Evolutionary conservation across 1,284 basidiomycete species (phyloP).

Genomic region (Tetrapyrgos nigripes): DNA sequence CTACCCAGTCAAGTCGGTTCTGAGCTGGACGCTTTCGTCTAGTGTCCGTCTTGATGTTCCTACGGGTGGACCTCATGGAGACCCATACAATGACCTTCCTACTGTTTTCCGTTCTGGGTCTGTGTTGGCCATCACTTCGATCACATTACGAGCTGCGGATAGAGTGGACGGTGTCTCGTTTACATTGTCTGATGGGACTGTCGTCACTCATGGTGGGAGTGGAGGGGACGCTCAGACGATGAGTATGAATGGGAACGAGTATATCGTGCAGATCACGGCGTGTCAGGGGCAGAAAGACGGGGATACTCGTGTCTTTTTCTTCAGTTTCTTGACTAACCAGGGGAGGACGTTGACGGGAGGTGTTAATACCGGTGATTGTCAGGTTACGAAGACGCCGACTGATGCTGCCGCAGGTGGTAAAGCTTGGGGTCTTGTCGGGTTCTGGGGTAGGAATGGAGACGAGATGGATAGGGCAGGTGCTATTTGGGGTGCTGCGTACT

Average conservation of each 20-base stretch:
- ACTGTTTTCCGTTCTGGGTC: constrained; percentile 23
- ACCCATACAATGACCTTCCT: constrained; percentile 38
- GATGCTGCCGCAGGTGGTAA: constrained; percentile 33
- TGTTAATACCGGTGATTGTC: constrained; percentile 35
- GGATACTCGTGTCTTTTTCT: constrained; percentile 39
- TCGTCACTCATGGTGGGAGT: constrained; percentile 39
- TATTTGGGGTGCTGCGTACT: constrained; percentile 37
- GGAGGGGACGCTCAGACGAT: constrained; percentile 38
- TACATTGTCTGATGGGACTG: constrained; percentile 27
- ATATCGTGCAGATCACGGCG: constrained; percentile 28
- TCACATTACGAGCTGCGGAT: constrained; percentile 38
- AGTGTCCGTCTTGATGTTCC: constrained; percentile 37
- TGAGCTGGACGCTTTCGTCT: constrained; percentile 39
- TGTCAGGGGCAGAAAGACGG: constrained; percentile 35
- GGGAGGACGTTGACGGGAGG: constrained; percentile 37
- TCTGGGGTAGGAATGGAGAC: constrained; percentile 41
- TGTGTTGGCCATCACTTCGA: constrained; percentile 32
- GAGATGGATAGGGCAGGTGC: constrained; percentile 41
- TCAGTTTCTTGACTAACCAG: constrained; percentile 36
- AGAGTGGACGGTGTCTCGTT: constrained; percentile 40
- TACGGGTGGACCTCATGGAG: constrained; percentile 41
- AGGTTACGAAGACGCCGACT: constrained; percentile 32
- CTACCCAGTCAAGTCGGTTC: constrained; percentile 36
- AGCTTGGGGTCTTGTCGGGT: constrained; percentile 39
- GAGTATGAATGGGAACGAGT: constrained; percentile 32